Base-by-base conservation (phyloP, 768 basidiomycete species). In the Tephrocybe sp. region DNA sequence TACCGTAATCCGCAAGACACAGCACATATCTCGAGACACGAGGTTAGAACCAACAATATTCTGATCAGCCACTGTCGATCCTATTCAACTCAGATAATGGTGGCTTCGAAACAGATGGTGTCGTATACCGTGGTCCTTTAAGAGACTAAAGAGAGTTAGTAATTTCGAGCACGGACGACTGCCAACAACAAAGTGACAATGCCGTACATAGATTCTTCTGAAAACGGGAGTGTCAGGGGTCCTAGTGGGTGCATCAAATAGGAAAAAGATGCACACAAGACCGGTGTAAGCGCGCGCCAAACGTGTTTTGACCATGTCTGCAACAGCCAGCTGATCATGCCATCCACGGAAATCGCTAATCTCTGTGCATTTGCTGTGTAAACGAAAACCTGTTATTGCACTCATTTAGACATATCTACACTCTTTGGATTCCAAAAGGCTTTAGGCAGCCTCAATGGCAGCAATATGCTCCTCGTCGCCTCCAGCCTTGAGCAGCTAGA, bases 361-460 rank as follows among this genome's bases (percentile, higher is more conserved):
- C 30, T 7, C 35, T 31, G 44, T 35, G 41, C 31, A 18, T 47
- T 8, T 40, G 50, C 49, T 47, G 54, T 55, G 46, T 19, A 43
- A n/a, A n/a, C n/a, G n/a, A n/a, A n/a, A n/a, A n/a, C n/a, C n/a
- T n/a, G n/a, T n/a, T n/a, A n/a, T n/a, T n/a, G n/a, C n/a, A n/a
- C n/a, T n/a, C n/a, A n/a, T n/a, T n/a, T n/a, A n/a, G n/a, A n/a
- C n/a, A n/a, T n/a, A n/a, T n/a, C n/a, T n/a, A n/a, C n/a, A n/a
- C n/a, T n/a, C n/a, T n/a, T n/a, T n/a, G n/a, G n/a, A n/a, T n/a
- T n/a, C n/a, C n/a, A n/a, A n/a, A n/a, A n/a, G n/a, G n/a, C n/a
- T 47, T 61, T 59, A 70, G 35, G 75, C 77, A 56, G 78, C 79
- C 53, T 88, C 72, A 53, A 93, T 77, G 60, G 86, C 79, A 5